Evolutionary conservation across 2,329 filamentous ascomycete genomes (phyloP).

Genomic region (Aspergillus carbonarius): DNA sequence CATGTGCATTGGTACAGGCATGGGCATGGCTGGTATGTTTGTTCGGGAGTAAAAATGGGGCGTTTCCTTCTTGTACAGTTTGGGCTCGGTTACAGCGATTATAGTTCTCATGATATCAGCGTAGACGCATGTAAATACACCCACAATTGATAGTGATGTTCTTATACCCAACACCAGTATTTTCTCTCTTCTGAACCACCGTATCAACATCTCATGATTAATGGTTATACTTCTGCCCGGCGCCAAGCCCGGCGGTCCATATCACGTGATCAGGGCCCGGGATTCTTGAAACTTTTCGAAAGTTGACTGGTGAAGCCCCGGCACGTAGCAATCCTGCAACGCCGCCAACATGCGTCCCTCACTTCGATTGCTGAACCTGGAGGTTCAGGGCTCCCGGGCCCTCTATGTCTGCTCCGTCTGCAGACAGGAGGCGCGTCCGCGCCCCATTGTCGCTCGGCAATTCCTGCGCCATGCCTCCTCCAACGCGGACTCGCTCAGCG

Average conservation of each 20-base stretch:
- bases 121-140: constrained; percentile 20
- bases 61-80: constrained; percentile 7
- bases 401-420: constrained; percentile 44
- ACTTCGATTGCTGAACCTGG: constrained; percentile 38
- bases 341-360: constrained; percentile 39
- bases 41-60: constrained; percentile 56
- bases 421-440: constrained; percentile 37
- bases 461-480: constrained; percentile 39
- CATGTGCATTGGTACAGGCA: constrained; percentile 86
- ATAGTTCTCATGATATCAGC: constrained; percentile 19
- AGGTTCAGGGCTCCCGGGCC: constrained; percentile 30
- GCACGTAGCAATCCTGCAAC: constrained; percentile 7
- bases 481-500: constrained; percentile 39
- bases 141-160: not conserved
- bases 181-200: not conserved
- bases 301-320: not conserved
- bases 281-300: constrained; percentile 22
- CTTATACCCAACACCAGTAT: not conserved
- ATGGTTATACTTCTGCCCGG: not conserved
- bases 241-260: constrained; percentile 6
- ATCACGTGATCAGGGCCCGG: constrained; percentile 27
- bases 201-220: not conserved
- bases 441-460: constrained; percentile 32
- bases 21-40: constrained; percentile 71
- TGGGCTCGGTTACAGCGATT: constrained; percentile 6